A percentile compares a stretch with the other conserved stretches of the same genome.
Evolutionary conservation across 345 rosid species (phyloP).

Genomic region (Gossypioides kirkii): DNA sequence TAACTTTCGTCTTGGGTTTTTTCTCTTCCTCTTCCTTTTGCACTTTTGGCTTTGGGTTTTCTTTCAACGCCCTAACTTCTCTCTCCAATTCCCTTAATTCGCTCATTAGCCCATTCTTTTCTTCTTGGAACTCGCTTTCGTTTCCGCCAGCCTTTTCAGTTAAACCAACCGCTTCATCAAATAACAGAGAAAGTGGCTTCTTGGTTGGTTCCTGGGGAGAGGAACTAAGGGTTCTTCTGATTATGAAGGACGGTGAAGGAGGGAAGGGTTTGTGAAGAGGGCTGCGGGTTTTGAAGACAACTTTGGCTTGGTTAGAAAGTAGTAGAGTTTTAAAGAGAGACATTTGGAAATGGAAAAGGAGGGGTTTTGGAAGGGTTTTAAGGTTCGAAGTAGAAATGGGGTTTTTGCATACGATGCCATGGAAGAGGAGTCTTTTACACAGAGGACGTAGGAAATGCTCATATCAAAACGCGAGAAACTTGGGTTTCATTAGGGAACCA

Average conservation of each 20-base stretch:
- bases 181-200: conserved; percentile 40
- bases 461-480: too few species aligned
- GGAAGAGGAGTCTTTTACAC: too few species aligned
- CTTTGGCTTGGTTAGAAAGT: neutral
- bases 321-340: conserved; percentile 19
- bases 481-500: neutral
- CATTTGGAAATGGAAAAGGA: conserved; percentile 11
- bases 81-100: conserved; percentile 42
- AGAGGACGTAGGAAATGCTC: neutral
- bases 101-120: conserved; percentile 25
- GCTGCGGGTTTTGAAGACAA: conserved; percentile 19
- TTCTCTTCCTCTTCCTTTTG: neutral
- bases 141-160: conserved; percentile 28
- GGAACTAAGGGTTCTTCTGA: conserved; percentile 25
- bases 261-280: conserved; percentile 17
- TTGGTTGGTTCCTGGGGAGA: conserved; percentile 18
- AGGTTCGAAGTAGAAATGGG: neutral
- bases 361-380: conserved; percentile 11
- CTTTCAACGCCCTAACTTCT: conserved; percentile 33
- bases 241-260: conserved; percentile 10
- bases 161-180: conserved; percentile 56
- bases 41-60: conserved; percentile 12
- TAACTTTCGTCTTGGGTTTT: conserved; percentile 14
- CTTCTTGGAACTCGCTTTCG: conserved; percentile 15
- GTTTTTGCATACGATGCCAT: neutral